These are phyloP conservation scores for Reticulascus tulasneorum DNA, from an alignment of 2,329 filamentous ascomycete species.

Conservation along the genomic window DNA sequence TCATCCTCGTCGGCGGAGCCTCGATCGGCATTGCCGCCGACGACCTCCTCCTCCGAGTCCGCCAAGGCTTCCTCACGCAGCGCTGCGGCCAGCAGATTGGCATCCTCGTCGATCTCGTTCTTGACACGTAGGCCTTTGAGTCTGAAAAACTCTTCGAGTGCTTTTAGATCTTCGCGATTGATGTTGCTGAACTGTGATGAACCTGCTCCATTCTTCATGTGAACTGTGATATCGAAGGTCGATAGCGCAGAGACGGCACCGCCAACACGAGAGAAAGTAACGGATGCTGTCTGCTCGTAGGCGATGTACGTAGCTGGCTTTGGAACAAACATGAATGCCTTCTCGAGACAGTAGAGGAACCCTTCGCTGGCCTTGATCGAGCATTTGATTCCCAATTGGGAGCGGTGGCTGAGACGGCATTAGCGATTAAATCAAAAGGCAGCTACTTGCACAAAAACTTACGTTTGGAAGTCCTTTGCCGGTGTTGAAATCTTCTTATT, in stretches of 20 bases:
- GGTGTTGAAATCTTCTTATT: slow-evolving; percentile 94
- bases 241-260: slow-evolving; percentile 90
- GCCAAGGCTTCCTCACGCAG: slow-evolving; percentile 80
- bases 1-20: slow-evolving; percentile 95
- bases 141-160: slow-evolving; percentile 96
- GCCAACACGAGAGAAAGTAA: slow-evolving; percentile 94
- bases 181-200: slow-evolving; percentile 99
- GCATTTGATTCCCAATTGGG: slow-evolving; percentile 94
- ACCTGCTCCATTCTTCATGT: slow-evolving; percentile 78
- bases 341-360: slow-evolving; percentile 93
- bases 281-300: slow-evolving; percentile 85
- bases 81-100: slow-evolving; percentile 73
- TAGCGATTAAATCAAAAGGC: slow-evolving; percentile 16
- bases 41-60: slow-evolving; percentile 79
- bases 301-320: slow-evolving; percentile 97
- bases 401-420: slow-evolving; percentile 63
- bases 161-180: slow-evolving; percentile 94
- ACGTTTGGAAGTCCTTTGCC: slow-evolving; percentile 88
- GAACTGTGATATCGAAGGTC: slow-evolving; percentile 95
- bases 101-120: slow-evolving; percentile 98
- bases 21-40: slow-evolving; percentile 66
- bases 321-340: slow-evolving; percentile 98
- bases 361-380: slow-evolving; percentile 99
- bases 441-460: too few relatives aligned
- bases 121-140: slow-evolving; percentile 91